Base-by-base conservation (phyloP, 2,329 filamentous ascomycete genomes). In the Fonsecaea nubica region DNA sequence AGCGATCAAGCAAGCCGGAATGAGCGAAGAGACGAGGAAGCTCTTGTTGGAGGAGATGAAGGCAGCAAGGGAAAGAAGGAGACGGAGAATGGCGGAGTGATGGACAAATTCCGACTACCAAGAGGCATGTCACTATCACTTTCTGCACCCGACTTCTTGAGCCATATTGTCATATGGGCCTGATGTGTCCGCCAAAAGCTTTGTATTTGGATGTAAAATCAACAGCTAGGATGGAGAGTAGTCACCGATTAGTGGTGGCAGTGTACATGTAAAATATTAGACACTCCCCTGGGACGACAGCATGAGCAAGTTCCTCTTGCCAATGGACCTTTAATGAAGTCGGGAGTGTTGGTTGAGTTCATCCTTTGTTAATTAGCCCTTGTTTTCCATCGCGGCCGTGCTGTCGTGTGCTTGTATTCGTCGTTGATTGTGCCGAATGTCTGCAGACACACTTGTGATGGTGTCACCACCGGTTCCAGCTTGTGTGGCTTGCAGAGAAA, bases 11-110 rank as follows among this genome's bases (percentile, higher is more conserved):
- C 40, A 62, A 50, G 18, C n/a, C 3, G 60, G 63, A 13, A 54
- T 61, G 62, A 62, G 33, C 21, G 57, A 63, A 21, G 58, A 65
- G 50, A 66, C 66, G 15, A 18, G 40, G 42, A 38, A 30, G 12
- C 21, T 63, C 3, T 61, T 68, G 21, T 21, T 18, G 30, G 50
- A 63, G 57, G 21, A 50, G 15, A 55, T 57, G 61, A 53, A 33
- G n/a, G 50, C 10, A n/a, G 30, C 25, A 55, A 53, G 30, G n/a
- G 45, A 33, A 13, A 66, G 42, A 13, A 66, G 56, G 55, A 52
- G 32, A 56, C 33, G 6, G 35, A 45, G 33, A 40, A 50, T 13
- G 21, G 8, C 38, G 15, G 18, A 18, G 21, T 50, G 18, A 50
- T 50, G 45, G 5, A 4, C 8, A 21, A 25, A 4, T 2, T 50